Base-by-base conservation (phyloP, 164 flowering plant species). In the Umbilicus rupestris region DNA sequence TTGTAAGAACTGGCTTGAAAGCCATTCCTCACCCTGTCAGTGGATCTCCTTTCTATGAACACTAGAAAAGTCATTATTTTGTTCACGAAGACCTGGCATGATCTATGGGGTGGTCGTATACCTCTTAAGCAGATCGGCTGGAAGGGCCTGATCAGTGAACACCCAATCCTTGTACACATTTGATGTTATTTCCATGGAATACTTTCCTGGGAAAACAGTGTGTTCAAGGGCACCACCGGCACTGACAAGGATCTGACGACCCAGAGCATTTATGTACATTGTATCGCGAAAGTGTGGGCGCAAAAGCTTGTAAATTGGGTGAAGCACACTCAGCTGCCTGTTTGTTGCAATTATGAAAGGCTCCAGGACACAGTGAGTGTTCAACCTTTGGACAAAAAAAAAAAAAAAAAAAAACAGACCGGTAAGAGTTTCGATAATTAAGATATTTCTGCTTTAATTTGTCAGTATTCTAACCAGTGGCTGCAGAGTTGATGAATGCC, bases 281-380 rank as follows among this genome's bases (percentile, higher is more conserved):
- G 76, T 73, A 33, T 73, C 70, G 1, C 66, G 68, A 35, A 73
- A 73, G 33, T 73, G 76, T 41, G 76, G 76, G 33, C 70, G 73
- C 66, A 73, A 19, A 41, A 73, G 73, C 45, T 69, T 73, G 67
- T 69, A 7, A 17, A 73, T 69, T 5, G 73, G 73, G 37, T 69
- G 76, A 10, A 73, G 63, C 66, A 73, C 76, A 24, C 76, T 73
- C 3, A 73, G 73, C 59, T 73, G 76, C 47, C 76, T 26, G 37
- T 73, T 73, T 10, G 67, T 66, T 17, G 76, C 76, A 19, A 73
- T 73, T 17, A 73, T 39, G 39, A 69, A 73, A 20, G 73, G 73
- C 63, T 73, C 76, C 9, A 70, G 37, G 15, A 22, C 67, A 5
- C 70, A 69, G 41, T 73, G 76, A 8, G 73, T 73, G 29, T 58